These are phyloP conservation scores for Calonectria fujianensis DNA, from an alignment of 2,329 filamentous ascomycete species.

Conservation along the genomic window DNA sequence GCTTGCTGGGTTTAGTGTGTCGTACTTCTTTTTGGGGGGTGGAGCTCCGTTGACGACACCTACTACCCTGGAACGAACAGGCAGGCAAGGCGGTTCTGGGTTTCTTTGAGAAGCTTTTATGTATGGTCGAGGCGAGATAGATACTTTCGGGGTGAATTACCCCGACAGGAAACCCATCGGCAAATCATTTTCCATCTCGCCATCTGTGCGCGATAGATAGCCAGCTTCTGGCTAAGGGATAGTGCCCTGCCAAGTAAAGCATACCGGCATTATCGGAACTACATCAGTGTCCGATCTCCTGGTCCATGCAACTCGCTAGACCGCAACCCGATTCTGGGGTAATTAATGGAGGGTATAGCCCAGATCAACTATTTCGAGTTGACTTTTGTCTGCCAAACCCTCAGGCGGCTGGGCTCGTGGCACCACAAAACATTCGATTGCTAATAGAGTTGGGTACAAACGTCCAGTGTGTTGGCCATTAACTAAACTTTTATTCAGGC, in stretches of 20 bases:
- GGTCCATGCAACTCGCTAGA: neutral
- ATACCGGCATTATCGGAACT: conserved; percentile 10
- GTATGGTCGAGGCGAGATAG: neutral
- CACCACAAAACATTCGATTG: neutral
- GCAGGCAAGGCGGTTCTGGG: neutral
- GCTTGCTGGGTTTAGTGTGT: neutral
- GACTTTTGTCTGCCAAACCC: neutral
- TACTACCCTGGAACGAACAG: conserved; percentile 14
- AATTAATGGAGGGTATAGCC: conserved; percentile 1
- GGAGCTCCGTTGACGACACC: neutral
- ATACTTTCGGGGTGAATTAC: neutral
- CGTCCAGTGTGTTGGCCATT: conserved; percentile 6
- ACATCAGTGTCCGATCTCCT: conserved; percentile 16
- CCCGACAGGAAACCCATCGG: neutral
- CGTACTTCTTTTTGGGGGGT: neutral
- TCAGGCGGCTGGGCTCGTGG: neutral
- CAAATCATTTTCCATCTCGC: neutral
- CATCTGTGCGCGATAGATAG: neutral
- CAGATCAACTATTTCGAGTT: neutral
- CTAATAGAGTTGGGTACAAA: conserved; percentile 9
- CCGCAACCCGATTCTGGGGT: conserved; percentile 3
- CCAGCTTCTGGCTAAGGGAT: neutral
- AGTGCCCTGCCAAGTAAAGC: conserved; percentile 22
- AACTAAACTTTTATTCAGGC: conserved; percentile 25
- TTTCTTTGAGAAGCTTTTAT: neutral